Percentiles rank a stretch among this genome's conserved stretches.
Evolutionary conservation across 306 rosid genomes (phyloP).

Genomic region (Vicia sativa): DNA sequence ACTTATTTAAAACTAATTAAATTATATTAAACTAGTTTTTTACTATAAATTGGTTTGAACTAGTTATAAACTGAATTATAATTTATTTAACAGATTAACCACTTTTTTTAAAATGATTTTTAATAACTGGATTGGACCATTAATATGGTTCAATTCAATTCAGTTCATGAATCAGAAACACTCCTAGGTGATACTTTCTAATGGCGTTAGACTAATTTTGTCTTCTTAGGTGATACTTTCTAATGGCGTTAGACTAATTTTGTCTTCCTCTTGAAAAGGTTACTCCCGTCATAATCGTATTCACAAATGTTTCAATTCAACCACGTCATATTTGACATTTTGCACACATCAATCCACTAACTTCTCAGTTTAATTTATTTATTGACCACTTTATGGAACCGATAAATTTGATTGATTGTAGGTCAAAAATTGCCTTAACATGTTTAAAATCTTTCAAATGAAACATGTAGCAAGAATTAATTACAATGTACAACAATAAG

Average conservation of each 20-base stretch:
- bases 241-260: conserved; percentile 35
- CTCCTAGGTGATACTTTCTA: too few relatives aligned
- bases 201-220: too few relatives aligned
- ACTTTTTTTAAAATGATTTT: too few relatives aligned
- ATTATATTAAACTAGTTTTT: too few relatives aligned
- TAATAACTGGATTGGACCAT: too few relatives aligned
- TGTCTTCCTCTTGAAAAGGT: conserved; percentile 29
- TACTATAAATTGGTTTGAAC: too few relatives aligned
- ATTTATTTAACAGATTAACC: too few relatives aligned
- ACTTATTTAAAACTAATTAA: too few relatives aligned
- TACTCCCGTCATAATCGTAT: conserved; percentile 49
- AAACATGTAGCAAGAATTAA: neutral
- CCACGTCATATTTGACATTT: conserved; percentile 49
- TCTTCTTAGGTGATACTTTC: too few relatives aligned
- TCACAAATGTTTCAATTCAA: conserved; percentile 37
- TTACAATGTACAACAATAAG: neutral
- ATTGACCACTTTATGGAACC: conserved; percentile 3
- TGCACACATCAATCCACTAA: conserved; percentile 42
- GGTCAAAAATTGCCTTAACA: neutral
- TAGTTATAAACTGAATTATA: too few relatives aligned
- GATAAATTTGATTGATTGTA: neutral
- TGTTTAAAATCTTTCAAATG: conserved; percentile 2
- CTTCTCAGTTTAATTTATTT: neutral
- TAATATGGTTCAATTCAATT: too few relatives aligned
- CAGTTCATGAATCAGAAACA: too few relatives aligned